phyloP scores from a whole-genome alignment of 192 early-diverging fungal genomes.

The Phycomyces nitens region DNA sequence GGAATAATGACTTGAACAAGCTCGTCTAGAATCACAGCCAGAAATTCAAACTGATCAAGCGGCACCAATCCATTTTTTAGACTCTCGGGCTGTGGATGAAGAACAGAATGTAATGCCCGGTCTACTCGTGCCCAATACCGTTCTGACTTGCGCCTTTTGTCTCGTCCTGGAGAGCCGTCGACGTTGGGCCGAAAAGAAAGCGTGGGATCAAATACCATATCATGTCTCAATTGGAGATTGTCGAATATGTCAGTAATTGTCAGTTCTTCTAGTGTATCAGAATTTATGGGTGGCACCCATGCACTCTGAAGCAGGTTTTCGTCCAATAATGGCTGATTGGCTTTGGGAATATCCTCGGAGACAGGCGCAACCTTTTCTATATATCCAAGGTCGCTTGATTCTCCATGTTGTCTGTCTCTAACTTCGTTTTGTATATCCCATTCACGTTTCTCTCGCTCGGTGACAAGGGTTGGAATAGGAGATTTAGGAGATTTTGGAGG shows the following conservation, averaged over 20 bases:
- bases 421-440: no score
- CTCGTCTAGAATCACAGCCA: conserved; percentile 72
- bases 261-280: conserved; percentile 85
- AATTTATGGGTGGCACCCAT: conserved; percentile 70
- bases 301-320: neutral
- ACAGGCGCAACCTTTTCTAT: no score
- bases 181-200: conserved; percentile 87
- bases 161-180: conserved; percentile 64
- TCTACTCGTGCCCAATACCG: conserved; percentile 74
- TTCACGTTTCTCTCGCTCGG: no score
- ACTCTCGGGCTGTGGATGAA: neutral
- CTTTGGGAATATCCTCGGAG: no score
- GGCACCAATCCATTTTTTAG: neutral
- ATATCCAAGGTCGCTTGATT: no score
- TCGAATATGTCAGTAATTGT: conserved; percentile 78
- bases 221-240: conserved; percentile 84
- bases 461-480: no score
- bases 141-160: conserved; percentile 57
- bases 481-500: no score
- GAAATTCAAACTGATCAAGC: conserved; percentile 23
- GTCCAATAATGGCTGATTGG: no score
- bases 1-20: conserved; percentile 69
- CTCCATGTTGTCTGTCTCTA: no score
- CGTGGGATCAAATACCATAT: conserved; percentile 85
- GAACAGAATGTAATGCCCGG: conserved; percentile 39